Conservation (phyloP, 1,139 yeast genomes). For the Yamadazyma taylorii region DNA sequence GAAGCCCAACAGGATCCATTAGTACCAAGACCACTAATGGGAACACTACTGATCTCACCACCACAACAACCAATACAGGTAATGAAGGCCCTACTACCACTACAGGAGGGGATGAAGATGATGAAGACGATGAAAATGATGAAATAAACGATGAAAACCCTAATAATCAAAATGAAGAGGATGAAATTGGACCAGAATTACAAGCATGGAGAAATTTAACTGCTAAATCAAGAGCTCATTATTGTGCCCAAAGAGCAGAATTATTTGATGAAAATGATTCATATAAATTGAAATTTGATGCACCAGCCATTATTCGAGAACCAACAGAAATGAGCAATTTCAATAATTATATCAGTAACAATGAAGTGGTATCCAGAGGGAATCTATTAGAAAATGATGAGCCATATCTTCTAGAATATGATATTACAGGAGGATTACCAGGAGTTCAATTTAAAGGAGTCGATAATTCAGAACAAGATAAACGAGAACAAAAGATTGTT, state of each 20-base stretch:
- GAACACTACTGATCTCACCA: too few species aligned
- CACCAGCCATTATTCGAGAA: constrained; percentile 66
- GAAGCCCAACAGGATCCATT: constrained; percentile 9
- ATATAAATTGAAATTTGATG: constrained; percentile 57
- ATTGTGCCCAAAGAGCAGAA: constrained; percentile 67
- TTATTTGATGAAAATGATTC: constrained; percentile 53
- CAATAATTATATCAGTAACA: constrained; percentile 46
- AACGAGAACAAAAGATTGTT: constrained; percentile 50
- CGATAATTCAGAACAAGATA: constrained; percentile 45
- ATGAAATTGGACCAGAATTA: constrained; percentile 60
- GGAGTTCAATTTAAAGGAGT: constrained; percentile 55
- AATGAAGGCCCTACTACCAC: constrained; percentile 12
- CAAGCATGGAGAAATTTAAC: constrained; percentile 83
- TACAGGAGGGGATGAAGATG: constrained; percentile 31
- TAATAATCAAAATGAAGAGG: constrained; percentile 48
- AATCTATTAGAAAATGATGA: constrained; percentile 60
- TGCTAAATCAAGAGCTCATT: constrained; percentile 74
- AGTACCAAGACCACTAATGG: constrained; percentile 15
- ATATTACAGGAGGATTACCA: constrained; percentile 79
- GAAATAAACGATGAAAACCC: constrained; percentile 25
- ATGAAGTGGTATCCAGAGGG: constrained; percentile 40
- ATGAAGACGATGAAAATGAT: constrained; percentile 25
- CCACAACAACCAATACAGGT: constrained; percentile 12
- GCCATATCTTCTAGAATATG: constrained; percentile 79
- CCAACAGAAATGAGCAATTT: constrained; percentile 61